These are phyloP conservation scores for Vitis rupestris DNA, from an alignment of 164 flowering plant genomes.

Conservation along the genomic window DNA sequence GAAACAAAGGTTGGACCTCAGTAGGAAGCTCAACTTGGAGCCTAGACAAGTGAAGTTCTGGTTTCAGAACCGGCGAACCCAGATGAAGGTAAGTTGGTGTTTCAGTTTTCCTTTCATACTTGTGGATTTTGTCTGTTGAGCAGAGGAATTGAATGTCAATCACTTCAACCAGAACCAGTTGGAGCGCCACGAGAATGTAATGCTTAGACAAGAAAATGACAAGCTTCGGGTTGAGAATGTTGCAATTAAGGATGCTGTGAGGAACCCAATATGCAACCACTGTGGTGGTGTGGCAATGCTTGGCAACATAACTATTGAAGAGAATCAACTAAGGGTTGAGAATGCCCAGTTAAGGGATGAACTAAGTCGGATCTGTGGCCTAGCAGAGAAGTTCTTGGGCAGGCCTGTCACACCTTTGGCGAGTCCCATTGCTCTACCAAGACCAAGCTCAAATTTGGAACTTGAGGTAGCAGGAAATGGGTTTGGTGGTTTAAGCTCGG, in stretches of 20 bases:
- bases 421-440: constrained; percentile 12
- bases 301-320: constrained; percentile 38
- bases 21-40: constrained; percentile 46
- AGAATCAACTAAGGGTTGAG: constrained; percentile 50
- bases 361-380: constrained; percentile 30
- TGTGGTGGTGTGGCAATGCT: constrained; percentile 54
- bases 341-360: constrained; percentile 55
- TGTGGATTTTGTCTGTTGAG: too few relatives aligned
- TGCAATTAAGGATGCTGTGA: constrained; percentile 40
- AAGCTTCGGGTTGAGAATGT: constrained; percentile 49
- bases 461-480: constrained; percentile 37
- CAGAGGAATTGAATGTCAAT: not conserved
- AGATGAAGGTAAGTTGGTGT: constrained; percentile 51
- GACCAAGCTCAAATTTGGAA: constrained; percentile 26
- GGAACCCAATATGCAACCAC: constrained; percentile 41
- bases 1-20: constrained; percentile 48
- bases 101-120: not conserved
- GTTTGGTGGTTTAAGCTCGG: constrained; percentile 16
- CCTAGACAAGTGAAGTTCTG: constrained; percentile 64
- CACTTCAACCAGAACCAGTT: constrained; percentile 42
- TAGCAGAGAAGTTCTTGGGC: constrained; percentile 44
- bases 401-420: constrained; percentile 21
- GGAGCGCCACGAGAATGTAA: constrained; percentile 55
- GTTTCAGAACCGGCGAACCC: constrained; percentile 74
- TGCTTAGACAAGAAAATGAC: constrained; percentile 58